These are phyloP conservation scores for Lachnellula hyalina DNA, from an alignment of 2,329 filamentous ascomycete species.

Conservation along the genomic window DNA sequence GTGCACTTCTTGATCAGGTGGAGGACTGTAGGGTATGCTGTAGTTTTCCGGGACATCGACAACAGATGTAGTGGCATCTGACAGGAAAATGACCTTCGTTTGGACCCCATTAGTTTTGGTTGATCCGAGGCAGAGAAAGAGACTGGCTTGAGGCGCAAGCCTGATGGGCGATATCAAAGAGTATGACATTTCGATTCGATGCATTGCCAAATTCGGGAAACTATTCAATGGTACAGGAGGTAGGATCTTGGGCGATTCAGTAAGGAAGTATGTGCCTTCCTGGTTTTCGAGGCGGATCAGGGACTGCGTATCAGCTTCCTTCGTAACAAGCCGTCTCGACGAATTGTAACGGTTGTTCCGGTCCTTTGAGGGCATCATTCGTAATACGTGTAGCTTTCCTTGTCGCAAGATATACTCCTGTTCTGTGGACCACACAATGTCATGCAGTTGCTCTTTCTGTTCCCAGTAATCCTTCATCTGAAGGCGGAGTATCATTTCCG, in stretches of 20 bases:
- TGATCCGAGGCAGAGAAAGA: background rate
- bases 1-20: background rate
- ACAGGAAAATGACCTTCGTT: background rate
- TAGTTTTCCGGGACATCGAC: background rate
- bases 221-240: background rate
- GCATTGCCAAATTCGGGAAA: background rate
- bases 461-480: constrained; percentile 3
- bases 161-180: background rate
- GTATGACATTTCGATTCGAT: background rate
- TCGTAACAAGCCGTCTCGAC: background rate
- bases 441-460: background rate
- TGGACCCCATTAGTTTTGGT: background rate
- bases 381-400: background rate
- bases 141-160: background rate
- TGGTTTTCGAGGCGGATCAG: background rate
- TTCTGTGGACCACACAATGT: background rate
- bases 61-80: background rate
- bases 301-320: background rate
- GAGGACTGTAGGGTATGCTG: background rate
- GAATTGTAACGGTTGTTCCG: background rate
- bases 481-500: background rate
- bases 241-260: background rate
- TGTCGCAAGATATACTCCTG: background rate
- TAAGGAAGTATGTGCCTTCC: background rate
- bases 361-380: background rate